A percentile compares a stretch with the other conserved stretches of the same genome.
These are phyloP conservation scores for Xerocomellus dryophilus DNA, from an alignment of 768 basidiomycete species.

Conservation along the genomic window DNA sequence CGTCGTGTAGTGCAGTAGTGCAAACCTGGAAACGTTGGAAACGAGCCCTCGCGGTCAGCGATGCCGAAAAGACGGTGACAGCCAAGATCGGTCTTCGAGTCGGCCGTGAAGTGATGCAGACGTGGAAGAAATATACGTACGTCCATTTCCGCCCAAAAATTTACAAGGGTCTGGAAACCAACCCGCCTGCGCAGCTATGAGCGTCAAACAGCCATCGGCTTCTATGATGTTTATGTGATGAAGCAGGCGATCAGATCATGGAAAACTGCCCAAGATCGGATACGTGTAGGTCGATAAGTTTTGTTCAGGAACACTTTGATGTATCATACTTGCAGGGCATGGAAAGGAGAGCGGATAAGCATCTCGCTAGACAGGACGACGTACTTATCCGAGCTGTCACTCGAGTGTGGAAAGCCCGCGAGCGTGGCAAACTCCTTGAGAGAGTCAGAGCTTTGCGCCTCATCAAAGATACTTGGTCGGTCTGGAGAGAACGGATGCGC, in stretches of 20 bases:
- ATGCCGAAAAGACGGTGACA: conserved; percentile 43
- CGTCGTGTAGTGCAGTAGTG: conserved; percentile 37
- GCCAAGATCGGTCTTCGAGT: conserved; percentile 49
- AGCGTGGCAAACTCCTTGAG: conserved; percentile 57
- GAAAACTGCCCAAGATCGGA: conserved; percentile 49
- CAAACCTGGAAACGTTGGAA: conserved; percentile 61
- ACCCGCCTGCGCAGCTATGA: conserved; percentile 39
- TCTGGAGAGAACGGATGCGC: conserved; percentile 50
- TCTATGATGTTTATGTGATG: conserved; percentile 41
- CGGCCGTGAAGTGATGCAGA: conserved; percentile 43
- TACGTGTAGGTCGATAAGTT: conserved; percentile 42
- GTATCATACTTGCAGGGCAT: conserved; percentile 42
- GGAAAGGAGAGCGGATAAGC: conserved; percentile 55
- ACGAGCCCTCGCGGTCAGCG: conserved; percentile 40
- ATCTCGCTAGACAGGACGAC: conserved; percentile 54
- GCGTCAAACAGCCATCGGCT: conserved; percentile 41
- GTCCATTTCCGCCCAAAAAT: conserved; percentile 22
- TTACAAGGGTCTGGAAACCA: conserved; percentile 1
- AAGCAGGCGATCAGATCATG: conserved; percentile 51
- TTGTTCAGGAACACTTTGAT: not conserved
- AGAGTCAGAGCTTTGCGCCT: conserved; percentile 47
- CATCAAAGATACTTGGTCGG: conserved; percentile 43
- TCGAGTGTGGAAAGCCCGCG: conserved; percentile 67
- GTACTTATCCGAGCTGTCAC: conserved; percentile 56
- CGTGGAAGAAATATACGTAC: conserved; percentile 60